A percentile compares a stretch with the other conserved stretches of the same genome.
Conservation (phyloP, 2,329 filamentous ascomycete genomes). For the Fusarium nelsonii region DNA sequence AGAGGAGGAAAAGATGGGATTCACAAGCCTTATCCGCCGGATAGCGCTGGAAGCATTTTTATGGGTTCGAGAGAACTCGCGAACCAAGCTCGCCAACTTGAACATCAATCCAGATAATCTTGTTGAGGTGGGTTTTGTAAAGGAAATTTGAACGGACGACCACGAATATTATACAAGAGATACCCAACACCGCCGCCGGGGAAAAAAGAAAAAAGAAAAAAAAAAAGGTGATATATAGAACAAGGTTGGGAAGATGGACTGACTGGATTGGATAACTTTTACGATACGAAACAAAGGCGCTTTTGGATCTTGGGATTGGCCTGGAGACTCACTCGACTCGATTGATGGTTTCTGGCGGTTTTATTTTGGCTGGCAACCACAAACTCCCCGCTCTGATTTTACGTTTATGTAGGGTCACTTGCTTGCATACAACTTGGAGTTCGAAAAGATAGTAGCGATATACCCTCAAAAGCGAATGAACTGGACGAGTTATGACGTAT, state of each 20-base stretch:
- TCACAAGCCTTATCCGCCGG: slow-evolving; percentile 55
- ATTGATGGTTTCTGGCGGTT: slow-evolving; percentile 19
- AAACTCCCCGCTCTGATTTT: slow-evolving; percentile 23
- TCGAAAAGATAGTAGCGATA: slow-evolving; percentile 27
- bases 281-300: slow-evolving; percentile 22
- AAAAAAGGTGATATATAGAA: neutral
- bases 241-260: slow-evolving; percentile 12
- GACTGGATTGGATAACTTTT: slow-evolving; percentile 10
- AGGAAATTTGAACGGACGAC: slow-evolving; percentile 64
- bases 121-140: slow-evolving; percentile 77
- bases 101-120: slow-evolving; percentile 64
- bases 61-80: slow-evolving; percentile 74
- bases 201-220: neutral
- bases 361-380: slow-evolving; percentile 22
- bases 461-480: slow-evolving; percentile 36
- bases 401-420: slow-evolving; percentile 20
- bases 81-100: slow-evolving; percentile 74
- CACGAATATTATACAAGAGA: slow-evolving; percentile 18
- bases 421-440: slow-evolving; percentile 21
- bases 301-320: slow-evolving; percentile 12
- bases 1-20: slow-evolving; percentile 56
- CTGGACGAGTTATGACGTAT: neutral
- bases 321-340: slow-evolving; percentile 3
- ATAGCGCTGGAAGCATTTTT: slow-evolving; percentile 67
- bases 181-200: slow-evolving; percentile 3